Evolutionary conservation across 228 moss, liverwort and hornwort genomes (phyloP).

Genomic region (Sphagnum fallax): DNA sequence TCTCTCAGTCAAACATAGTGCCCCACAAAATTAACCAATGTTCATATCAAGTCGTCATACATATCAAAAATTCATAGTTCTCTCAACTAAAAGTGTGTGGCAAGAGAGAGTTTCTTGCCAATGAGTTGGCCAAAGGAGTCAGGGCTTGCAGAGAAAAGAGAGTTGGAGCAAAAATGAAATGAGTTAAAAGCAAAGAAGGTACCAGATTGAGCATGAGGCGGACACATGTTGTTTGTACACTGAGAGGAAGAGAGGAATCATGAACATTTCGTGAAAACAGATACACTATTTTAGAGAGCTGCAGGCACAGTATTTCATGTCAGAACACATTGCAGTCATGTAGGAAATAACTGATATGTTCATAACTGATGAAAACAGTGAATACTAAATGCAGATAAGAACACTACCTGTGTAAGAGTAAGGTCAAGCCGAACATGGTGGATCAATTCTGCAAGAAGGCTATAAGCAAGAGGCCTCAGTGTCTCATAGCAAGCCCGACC

Average conservation of each 20-base stretch:
- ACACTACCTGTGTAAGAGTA: slow-evolving; percentile 81
- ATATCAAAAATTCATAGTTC: no score
- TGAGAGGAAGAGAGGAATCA: slow-evolving; percentile 95
- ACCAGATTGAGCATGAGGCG: slow-evolving; percentile 99
- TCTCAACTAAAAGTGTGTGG: no score
- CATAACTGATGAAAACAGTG: no score
- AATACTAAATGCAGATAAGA: neutral
- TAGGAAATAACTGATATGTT: no score
- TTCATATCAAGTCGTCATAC: no score
- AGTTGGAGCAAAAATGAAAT: no score
- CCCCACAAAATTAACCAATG: no score
- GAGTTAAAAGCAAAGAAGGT: neutral
- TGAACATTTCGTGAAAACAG: slow-evolving; percentile 97
- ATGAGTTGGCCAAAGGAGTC: no score
- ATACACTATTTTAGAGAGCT: slow-evolving; percentile 98
- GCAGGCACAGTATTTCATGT: slow-evolving; percentile 28
- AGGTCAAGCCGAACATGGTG: slow-evolving; percentile 99
- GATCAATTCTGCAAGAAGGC: slow-evolving; percentile 94
- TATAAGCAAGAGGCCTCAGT: slow-evolving; percentile 95
- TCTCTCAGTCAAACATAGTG: no score
- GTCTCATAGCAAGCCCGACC: slow-evolving; percentile 99
- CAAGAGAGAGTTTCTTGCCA: no score
- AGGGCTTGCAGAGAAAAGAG: no score
- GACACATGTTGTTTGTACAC: slow-evolving; percentile 99
- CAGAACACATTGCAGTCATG: neutral